A percentile compares a stretch with the other conserved stretches of the same genome.
These are phyloP conservation scores for Hevea brasiliensis DNA, from an alignment of 345 rosid genomes.

Conservation along the genomic window DNA sequence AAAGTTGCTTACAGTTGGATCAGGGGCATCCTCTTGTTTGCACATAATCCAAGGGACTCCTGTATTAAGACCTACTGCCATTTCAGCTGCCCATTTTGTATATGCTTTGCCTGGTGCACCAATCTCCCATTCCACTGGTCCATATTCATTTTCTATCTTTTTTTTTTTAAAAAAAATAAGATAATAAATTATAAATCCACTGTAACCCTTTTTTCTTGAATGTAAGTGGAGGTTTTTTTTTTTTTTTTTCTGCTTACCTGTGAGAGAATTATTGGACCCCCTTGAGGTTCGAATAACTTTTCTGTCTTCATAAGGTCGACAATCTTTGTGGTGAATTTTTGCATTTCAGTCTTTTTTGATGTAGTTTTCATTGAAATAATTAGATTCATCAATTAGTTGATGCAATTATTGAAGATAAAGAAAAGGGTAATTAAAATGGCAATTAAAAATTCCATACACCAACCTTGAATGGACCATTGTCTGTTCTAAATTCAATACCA, in stretches of 20 bases:
- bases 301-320: conserved; percentile 43
- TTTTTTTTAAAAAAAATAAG: background rate
- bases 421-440: background rate
- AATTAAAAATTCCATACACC: background rate
- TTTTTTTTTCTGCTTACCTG: conserved; percentile 29
- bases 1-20: conserved; percentile 30
- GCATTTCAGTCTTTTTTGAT: conserved; percentile 32
- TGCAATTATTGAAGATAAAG: background rate
- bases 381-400: background rate
- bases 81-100: conserved; percentile 45
- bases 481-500: conserved; percentile 32
- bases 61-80: conserved; percentile 47
- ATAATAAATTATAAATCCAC: background rate
- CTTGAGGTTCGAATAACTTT: conserved; percentile 41
- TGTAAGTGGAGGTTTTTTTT: too few species aligned
- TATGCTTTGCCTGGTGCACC: conserved; percentile 35
- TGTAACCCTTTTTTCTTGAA: too few species aligned
- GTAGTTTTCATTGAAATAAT: background rate
- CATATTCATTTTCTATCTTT: conserved; percentile 37
- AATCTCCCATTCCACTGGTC: conserved; percentile 22
- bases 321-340: conserved; percentile 39
- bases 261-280: conserved; percentile 53
- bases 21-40: conserved; percentile 57
- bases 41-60: conserved; percentile 60
- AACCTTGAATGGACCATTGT: conserved; percentile 34